Evolutionary conservation across 108 stramenopile species (phyloP), one percentile per base, ranked within the genome.

Genomic region (Skeletonema potamos): DNA sequence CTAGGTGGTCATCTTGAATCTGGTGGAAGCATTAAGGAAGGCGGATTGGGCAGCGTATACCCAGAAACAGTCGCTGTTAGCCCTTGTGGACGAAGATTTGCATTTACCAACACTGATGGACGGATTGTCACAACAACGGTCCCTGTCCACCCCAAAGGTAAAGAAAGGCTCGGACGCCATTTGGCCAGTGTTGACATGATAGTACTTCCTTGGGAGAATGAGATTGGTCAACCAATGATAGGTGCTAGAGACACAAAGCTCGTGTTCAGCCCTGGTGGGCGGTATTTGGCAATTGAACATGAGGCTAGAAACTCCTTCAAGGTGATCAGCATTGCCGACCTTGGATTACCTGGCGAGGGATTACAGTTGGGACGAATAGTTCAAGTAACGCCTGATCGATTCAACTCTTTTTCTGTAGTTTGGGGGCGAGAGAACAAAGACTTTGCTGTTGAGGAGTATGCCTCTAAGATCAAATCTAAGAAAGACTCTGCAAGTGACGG

Each of bases 71-170:
- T 91, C 6, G 65, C 20, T 9, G 80, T 91, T 17, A 85, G 84
- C 56, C 90, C 90, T 0, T 91, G 90, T 66, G 90, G 90, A 6
- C 67, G 87, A 18, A 73, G 90, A 34, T 61, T 85, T 62, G 84
- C 82, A 12, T 91, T 79, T 79, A 66, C 86, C 0, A 86, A 91
- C 55, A 88, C 77, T 6, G 86, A 88, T 72, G 90, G 90, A 43
- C 70, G 84, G 30, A 82, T 91, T 48, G 64, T 83, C 39, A 84
- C 73, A 6, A 85, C 85, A 77, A 85, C 83, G 22, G 12, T 91
- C 10, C 90, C 90, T 0, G 72, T 79, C 8, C 68, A 77, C 43
- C 64, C 79, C 62, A 20, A 62, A 22, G 36, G 36, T 1, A 60
- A 64, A 10, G 18, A 43, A 26, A 22, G 51, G 8, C 24, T 2